These are phyloP conservation scores for Penicillium sp. DNA, from an alignment of 2,329 filamentous ascomycete species.

Conservation along the genomic window DNA sequence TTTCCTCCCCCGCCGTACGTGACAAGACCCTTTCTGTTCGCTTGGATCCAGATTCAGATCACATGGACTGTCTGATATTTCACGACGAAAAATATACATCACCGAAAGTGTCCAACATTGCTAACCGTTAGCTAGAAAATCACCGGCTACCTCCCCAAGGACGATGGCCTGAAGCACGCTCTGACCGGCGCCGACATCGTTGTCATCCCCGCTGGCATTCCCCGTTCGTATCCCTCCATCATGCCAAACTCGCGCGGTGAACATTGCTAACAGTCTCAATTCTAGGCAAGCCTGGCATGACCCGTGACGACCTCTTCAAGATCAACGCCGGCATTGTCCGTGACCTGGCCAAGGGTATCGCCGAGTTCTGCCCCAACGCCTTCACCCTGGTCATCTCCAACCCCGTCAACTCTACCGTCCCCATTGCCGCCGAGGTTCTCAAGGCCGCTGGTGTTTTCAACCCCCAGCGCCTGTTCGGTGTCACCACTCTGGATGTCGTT, in stretches of 20 bases:
- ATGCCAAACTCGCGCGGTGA: background rate
- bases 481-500: conserved; percentile 97
- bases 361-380: conserved; percentile 87
- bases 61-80: background rate
- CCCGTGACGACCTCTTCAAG: conserved; percentile 98
- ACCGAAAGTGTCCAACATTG: background rate
- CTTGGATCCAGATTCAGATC: background rate
- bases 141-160: conserved; percentile 83
- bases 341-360: conserved; percentile 84
- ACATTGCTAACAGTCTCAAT: conserved; percentile 13
- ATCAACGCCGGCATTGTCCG: conserved; percentile 99
- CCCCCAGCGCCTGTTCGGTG: conserved; percentile 93
- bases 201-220: conserved; percentile 96
- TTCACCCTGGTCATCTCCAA: conserved; percentile 98
- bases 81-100: background rate
- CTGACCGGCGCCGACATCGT: conserved; percentile 94
- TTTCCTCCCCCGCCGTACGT: conserved; percentile 84
- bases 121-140: conserved; percentile 66
- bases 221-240: conserved; percentile 66
- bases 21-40: background rate
- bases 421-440: conserved; percentile 94
- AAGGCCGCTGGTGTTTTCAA: conserved; percentile 93
- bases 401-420: conserved; percentile 98
- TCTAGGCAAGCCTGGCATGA: conserved; percentile 97
- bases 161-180: conserved; percentile 80